These are phyloP conservation scores for Tritrichomonas foetus DNA, from an alignment of 208 protist genomes.

Conservation along the genomic window DNA sequence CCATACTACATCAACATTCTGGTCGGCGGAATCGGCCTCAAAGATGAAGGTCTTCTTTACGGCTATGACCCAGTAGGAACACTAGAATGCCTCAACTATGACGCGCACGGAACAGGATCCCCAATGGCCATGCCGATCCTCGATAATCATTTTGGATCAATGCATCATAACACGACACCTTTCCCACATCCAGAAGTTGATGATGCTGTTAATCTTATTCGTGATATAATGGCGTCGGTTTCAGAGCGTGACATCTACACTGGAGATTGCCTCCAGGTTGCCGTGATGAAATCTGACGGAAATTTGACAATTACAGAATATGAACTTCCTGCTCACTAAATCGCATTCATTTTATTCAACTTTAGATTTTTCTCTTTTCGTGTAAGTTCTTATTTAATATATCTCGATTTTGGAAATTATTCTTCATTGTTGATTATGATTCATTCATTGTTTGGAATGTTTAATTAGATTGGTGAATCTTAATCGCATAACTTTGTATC, in stretches of 20 bases:
- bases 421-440: no score
- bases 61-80: conserved; percentile 11
- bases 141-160: neutral
- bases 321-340: no score
- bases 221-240: neutral
- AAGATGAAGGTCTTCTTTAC: neutral
- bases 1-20: conserved; percentile 7
- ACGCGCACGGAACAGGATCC: neutral
- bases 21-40: neutral
- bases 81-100: neutral
- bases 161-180: conserved; percentile 1
- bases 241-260: neutral
- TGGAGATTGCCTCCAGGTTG: neutral
- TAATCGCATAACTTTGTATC: no score
- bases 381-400: no score
- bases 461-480: no score
- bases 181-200: neutral
- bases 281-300: neutral
- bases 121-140: neutral
- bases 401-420: no score
- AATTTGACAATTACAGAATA: no score
- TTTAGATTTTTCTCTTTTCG: no score
- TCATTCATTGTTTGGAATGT: no score
- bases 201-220: neutral
- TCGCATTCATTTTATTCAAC: no score